Evolutionary conservation across 1,139 yeast genomes (phyloP).

Genomic region (Debaryomyces udenii): DNA sequence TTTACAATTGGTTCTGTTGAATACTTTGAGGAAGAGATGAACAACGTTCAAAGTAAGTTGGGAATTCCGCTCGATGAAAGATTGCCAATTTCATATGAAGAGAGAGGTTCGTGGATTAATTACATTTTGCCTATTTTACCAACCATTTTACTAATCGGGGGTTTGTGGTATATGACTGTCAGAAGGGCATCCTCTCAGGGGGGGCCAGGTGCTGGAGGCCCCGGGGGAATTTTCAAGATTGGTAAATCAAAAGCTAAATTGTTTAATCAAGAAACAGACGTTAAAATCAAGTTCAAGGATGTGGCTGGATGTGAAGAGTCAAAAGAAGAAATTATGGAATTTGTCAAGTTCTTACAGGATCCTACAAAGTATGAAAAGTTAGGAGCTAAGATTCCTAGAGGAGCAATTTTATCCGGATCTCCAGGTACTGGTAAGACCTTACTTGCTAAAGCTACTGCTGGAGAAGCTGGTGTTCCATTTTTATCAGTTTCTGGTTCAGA

Average conservation of each 20-base stretch:
- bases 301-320: constrained; percentile 87
- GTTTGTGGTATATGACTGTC: constrained; percentile 68
- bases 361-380: constrained; percentile 73
- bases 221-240: constrained; percentile 64
- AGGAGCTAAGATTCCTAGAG: constrained; percentile 84
- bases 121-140: constrained; percentile 66
- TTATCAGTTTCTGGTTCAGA: constrained; percentile 83
- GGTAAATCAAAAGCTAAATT: constrained; percentile 72
- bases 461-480: constrained; percentile 84
- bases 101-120: constrained; percentile 59
- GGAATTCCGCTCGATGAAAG: constrained; percentile 61
- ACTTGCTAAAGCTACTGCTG: constrained; percentile 81
- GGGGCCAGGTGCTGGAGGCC: constrained; percentile 49
- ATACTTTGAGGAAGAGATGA: constrained; percentile 69
- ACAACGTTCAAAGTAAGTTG: constrained; percentile 61
- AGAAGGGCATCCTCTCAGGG: constrained; percentile 54
- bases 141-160: constrained; percentile 69
- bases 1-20: constrained; percentile 78
- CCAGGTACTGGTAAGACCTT: constrained; percentile 89
- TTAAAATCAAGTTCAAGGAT: constrained; percentile 72
- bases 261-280: constrained; percentile 71
- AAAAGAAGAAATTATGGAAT: constrained; percentile 83
- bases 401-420: constrained; percentile 81
- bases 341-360: constrained; percentile 74
- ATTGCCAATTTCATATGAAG: constrained; percentile 66